Evolutionary conservation across 768 basidiomycete species (phyloP), one percentile per base, ranked within the genome.

Genomic region (Calocybe gangraenosa): DNA sequence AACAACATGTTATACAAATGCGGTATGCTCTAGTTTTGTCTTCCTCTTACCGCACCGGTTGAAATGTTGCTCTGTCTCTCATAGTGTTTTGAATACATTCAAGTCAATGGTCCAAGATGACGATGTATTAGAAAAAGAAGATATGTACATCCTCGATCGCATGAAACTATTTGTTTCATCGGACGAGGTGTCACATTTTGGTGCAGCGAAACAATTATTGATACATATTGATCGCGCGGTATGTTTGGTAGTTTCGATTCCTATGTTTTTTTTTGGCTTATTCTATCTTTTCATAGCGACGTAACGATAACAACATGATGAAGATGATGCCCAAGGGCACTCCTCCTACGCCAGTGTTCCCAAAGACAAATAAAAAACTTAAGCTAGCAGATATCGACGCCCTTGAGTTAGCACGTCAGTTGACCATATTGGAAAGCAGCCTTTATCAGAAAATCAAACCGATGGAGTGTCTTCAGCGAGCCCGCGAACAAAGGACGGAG

Each of bases 361-460:
- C 92, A 1, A 87, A 80, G 62, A 66, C 74, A 31, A 71, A 65
- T 48, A 84, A 81, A 68, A 86, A 81, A 63, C 63, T 94, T 48
- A 92, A 90, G 51, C 69, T 98, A 9, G 65, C 81, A 17, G 95
- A 98, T 58, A 78, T 98, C 39, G 88, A 95, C 53, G 74, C 93
- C 1, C 65, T 92, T 45, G 95, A 98, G 64, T 64, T 98, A 14
- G 95, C 94, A 0, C 77, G 95, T 21, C 95, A 98, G 61, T 67
- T 98, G 49, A 97, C 95, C 1, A 82, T 96, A 48, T 74, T 94
- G 70, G 95, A 98, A 64, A 87, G 85, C 52, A 71, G 76, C 37
- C 66, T 94, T 33, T 98, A 92, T 67, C 84, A 87, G 65, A 83
- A 79, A 62, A 95, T 98, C 54, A 81, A 82, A 28, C 86, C 91